phyloP scores from a whole-genome alignment of 768 basidiomycete species.

The Amanita exitialis region DNA sequence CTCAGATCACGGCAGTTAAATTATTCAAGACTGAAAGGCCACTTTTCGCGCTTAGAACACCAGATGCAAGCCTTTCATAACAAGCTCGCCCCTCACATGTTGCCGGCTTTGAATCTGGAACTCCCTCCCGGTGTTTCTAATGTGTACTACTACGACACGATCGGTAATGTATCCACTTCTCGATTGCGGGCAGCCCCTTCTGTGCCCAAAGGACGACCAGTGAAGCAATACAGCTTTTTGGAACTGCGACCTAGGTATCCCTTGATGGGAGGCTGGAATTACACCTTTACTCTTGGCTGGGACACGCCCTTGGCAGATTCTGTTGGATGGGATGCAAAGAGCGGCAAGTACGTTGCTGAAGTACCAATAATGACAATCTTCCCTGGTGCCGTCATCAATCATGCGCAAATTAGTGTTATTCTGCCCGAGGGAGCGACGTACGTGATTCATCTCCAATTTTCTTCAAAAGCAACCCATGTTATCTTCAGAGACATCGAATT shows the following conservation, averaged over 20 bases:
- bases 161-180: slow-evolving; percentile 96
- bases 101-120: slow-evolving; percentile 64
- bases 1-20: slow-evolving; percentile 3
- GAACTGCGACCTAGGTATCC: slow-evolving; percentile 90
- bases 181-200: slow-evolving; percentile 65
- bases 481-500: slow-evolving; percentile 64
- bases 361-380: slow-evolving; percentile 83
- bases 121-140: slow-evolving; percentile 78
- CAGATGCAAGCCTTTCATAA: slow-evolving; percentile 69
- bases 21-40: slow-evolving; percentile 71
- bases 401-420: slow-evolving; percentile 71
- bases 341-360: slow-evolving; percentile 60
- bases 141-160: slow-evolving; percentile 83
- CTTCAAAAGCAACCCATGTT: neutral
- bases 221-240: slow-evolving; percentile 52
- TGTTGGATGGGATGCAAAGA: slow-evolving; percentile 50
- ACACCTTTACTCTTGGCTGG: slow-evolving; percentile 89
- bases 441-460: slow-evolving; percentile 21
- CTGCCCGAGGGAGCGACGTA: slow-evolving; percentile 95
- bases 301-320: slow-evolving; percentile 79
- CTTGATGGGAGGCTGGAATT: slow-evolving; percentile 95
- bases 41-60: slow-evolving; percentile 88
- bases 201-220: slow-evolving; percentile 42
- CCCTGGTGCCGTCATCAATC: slow-evolving; percentile 70
- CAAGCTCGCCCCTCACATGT: slow-evolving; percentile 53